Conservation (phyloP, 2,329 filamentous ascomycete species). For the Dothidotthia symphoricarpi region DNA sequence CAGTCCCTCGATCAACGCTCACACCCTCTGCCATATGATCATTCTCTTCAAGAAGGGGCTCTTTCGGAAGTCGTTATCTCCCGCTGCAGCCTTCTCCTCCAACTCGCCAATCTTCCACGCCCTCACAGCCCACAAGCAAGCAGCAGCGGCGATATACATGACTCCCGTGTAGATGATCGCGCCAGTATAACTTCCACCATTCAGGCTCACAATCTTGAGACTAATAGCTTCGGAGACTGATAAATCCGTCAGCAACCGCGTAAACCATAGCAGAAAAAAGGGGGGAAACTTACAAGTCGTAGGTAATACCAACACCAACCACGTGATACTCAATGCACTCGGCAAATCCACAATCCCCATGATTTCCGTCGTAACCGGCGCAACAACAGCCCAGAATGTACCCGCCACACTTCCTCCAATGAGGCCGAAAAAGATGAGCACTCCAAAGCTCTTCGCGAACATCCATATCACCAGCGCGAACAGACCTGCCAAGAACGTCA, state of each 20-base stretch:
- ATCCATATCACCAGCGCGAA: conserved; percentile 72
- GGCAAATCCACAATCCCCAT: conserved; percentile 69
- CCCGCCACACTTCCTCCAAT: conserved; percentile 66
- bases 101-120: conserved; percentile 61
- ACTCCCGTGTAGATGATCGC: conserved; percentile 61
- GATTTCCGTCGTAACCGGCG: conserved; percentile 70
- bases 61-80: conserved; percentile 26
- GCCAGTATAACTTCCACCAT: conserved; percentile 54
- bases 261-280: neutral
- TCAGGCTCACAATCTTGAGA: conserved; percentile 52
- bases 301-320: conserved; percentile 69
- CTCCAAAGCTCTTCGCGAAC: conserved; percentile 64
- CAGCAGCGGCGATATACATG: conserved; percentile 60
- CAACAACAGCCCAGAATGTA: conserved; percentile 64
- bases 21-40: conserved; percentile 34
- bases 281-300: conserved; percentile 55
- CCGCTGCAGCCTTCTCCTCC: conserved; percentile 41
- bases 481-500: conserved; percentile 64
- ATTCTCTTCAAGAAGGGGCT: conserved; percentile 31
- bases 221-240: conserved; percentile 55
- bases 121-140: conserved; percentile 55
- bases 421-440: conserved; percentile 69
- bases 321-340: conserved; percentile 67
- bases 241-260: conserved; percentile 3
- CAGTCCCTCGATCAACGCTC: neutral